A percentile compares a stretch with the other conserved stretches of the same genome.
Conservation (phyloP, 2,329 filamentous ascomycete species). For the Madurella fahalii region DNA sequence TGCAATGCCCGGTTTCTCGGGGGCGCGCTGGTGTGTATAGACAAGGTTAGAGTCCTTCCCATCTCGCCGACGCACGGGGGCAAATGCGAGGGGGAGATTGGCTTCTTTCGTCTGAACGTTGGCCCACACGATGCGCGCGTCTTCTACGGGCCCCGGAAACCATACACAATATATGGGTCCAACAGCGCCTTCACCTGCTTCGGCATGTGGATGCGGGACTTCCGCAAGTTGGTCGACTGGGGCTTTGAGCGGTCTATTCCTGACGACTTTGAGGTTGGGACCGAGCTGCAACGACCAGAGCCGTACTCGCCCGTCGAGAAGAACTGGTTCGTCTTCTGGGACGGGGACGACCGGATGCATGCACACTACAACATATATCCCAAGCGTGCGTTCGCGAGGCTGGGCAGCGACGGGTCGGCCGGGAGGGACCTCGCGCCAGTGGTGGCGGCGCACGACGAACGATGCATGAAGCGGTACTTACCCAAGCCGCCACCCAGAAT, state of each 20-base stretch:
- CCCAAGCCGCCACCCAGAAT: slow-evolving; percentile 34
- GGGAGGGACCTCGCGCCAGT: slow-evolving; percentile 44
- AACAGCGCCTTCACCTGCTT: slow-evolving; percentile 53
- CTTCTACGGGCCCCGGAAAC: slow-evolving; percentile 49
- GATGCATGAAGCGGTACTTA: slow-evolving; percentile 45
- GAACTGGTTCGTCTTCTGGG: slow-evolving; percentile 63
- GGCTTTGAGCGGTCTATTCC: slow-evolving; percentile 24
- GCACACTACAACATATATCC: slow-evolving; percentile 52
- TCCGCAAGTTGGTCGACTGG: slow-evolving; percentile 47
- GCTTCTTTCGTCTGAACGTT: slow-evolving; percentile 39
- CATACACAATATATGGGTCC: slow-evolving; percentile 52
- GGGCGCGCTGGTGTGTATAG: slow-evolving; percentile 40
- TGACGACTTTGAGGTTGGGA: slow-evolving; percentile 39
- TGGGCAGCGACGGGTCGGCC: slow-evolving; percentile 42
- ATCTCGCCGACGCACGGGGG: slow-evolving; percentile 42
- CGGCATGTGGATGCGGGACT: slow-evolving; percentile 54
- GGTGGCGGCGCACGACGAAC: slow-evolving; percentile 36
- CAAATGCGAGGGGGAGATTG: slow-evolving; percentile 43
- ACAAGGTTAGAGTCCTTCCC: slow-evolving; percentile 39
- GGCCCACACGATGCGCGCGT: slow-evolving; percentile 58
- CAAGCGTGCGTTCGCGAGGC: slow-evolving; percentile 44
- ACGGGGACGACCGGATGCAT: slow-evolving; percentile 41
- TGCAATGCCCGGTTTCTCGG: slow-evolving; percentile 35
- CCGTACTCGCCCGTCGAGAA: slow-evolving; percentile 49
- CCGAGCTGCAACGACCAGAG: slow-evolving; percentile 48